Evolutionary conservation across 345 rosid species (phyloP).

Genomic region (Acer yangbiense): DNA sequence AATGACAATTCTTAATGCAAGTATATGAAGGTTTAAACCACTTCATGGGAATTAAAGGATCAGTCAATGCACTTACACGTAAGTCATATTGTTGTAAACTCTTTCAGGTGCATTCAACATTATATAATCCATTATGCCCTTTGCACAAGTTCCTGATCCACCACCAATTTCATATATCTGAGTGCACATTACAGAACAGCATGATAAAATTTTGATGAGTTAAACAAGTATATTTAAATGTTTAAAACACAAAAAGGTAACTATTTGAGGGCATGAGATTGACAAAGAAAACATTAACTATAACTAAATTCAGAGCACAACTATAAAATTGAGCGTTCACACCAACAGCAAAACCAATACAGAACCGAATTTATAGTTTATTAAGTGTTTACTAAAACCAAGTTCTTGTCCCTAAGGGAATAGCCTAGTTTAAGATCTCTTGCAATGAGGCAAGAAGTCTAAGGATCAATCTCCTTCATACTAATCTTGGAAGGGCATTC

Average conservation of each 20-base stretch:
- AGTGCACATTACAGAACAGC: slow-evolving; percentile 27
- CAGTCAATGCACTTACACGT: slow-evolving; percentile 59
- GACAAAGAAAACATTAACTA: not conserved
- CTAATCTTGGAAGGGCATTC: too few relatives aligned
- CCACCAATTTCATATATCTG: slow-evolving; percentile 98
- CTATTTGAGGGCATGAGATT: not conserved
- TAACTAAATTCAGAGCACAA: too few relatives aligned
- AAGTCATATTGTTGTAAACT: slow-evolving; percentile 87
- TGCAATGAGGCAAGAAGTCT: too few relatives aligned
- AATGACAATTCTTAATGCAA: not conserved
- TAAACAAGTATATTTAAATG: slow-evolving; percentile 8
- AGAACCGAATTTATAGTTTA: too few relatives aligned
- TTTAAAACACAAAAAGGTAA: slow-evolving; percentile 1
- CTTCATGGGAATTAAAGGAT: slow-evolving; percentile 12
- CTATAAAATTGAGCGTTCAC: not conserved
- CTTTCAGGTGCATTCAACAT: slow-evolving; percentile 92
- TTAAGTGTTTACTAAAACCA: too few relatives aligned
- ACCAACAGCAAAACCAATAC: not conserved
- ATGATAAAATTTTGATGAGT: slow-evolving; percentile 21
- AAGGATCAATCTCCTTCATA: too few relatives aligned
- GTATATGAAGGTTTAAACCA: slow-evolving; percentile 14
- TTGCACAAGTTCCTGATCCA: slow-evolving; percentile 98
- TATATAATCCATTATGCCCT: slow-evolving; percentile 93
- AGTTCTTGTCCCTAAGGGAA: too few relatives aligned
- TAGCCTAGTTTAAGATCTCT: too few relatives aligned